Evolutionary conservation across 441 rosid species (phyloP), one percentile per base, ranked within the genome.

Genomic region (Mallotus repandus): DNA sequence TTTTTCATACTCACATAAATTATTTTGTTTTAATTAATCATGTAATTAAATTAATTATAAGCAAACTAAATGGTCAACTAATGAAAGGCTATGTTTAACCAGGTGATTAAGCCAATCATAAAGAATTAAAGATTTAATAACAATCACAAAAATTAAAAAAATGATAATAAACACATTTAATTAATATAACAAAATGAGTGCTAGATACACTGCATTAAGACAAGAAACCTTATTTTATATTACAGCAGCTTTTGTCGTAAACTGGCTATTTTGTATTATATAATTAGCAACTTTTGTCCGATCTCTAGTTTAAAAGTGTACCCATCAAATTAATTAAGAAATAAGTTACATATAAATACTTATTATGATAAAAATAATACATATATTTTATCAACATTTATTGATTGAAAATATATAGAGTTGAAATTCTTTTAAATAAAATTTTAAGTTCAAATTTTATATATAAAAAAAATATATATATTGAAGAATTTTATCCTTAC

Each of bases 121-220:
- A 29, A 29, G 32, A 29, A 29, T 29, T 29, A 29, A 2, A 29
- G 32, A 29, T 29, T 25, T 29, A 29, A 29, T 29, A 29, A 29
- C 2, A 29, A 29, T 29, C 29, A 25, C 29, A 25, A 25, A 25
- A 25, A 25, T 25, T 25, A 25, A 25, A 25, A 25, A 25, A 29
- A 29, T 1, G 1, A 29, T 29, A 29, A 29, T 29, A 29, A 29
- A 1, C 32, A 29, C 32, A 29, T 29, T 49, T 29, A 73, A 61
- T 12, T 53, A 49, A 35, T 70, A 22, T 35, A 46, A 21, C 29
- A 74, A 50, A 65, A 60, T 43, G 9, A n/a, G 46, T 55, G 71
- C 55, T 80, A 66, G 82, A 82, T 86, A 53, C 92, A 83, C 76
- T 85, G 93, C 29, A 86, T 76, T 21, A 29, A 61, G 76, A 50